phyloP scores from a whole-genome alignment of 345 rosid genomes.

The Gossypium rotundifolium region DNA sequence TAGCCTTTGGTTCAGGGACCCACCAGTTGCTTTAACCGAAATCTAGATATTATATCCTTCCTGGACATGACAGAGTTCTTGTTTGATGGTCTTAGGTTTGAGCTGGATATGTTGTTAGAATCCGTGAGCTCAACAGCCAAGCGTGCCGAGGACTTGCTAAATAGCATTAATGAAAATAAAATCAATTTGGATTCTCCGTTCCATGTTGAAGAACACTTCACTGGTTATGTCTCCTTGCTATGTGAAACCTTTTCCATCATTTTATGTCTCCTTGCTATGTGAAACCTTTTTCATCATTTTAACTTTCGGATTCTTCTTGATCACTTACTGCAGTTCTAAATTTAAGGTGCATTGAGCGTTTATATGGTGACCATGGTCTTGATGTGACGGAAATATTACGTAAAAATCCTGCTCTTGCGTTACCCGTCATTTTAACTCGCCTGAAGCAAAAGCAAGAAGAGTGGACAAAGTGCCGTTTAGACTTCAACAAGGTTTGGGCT shows the following conservation, averaged over 20 bases:
- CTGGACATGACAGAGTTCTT: background rate
- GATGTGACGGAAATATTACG: constrained; percentile 86
- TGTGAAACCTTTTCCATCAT: constrained; percentile 8
- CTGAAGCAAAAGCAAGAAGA: constrained; percentile 97
- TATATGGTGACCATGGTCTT: constrained; percentile 98
- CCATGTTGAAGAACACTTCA: constrained; percentile 63
- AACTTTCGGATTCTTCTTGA: constrained; percentile 8
- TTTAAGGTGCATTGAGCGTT: constrained; percentile 83
- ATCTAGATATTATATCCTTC: background rate
- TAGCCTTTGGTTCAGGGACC: no score
- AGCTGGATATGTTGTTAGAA: constrained; percentile 96
- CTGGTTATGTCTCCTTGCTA: constrained; percentile 35
- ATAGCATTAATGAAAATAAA: constrained; percentile 57
- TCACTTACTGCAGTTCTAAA: constrained; percentile 53
- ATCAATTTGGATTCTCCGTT: constrained; percentile 43
- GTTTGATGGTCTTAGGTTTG: constrained; percentile 55
- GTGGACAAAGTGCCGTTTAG: constrained; percentile 87
- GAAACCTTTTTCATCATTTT: constrained; percentile 5
- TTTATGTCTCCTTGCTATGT: constrained; percentile 6
- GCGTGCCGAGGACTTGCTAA: constrained; percentile 73
- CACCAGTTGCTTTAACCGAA: no score
- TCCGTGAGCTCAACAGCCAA: constrained; percentile 83
- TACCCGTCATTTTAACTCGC: constrained; percentile 77
- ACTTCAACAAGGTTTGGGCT: constrained; percentile 95
- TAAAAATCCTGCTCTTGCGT: constrained; percentile 69